phyloP scores from a whole-genome alignment of 345 rosid genomes.

The Eutrema yunnanense region DNA sequence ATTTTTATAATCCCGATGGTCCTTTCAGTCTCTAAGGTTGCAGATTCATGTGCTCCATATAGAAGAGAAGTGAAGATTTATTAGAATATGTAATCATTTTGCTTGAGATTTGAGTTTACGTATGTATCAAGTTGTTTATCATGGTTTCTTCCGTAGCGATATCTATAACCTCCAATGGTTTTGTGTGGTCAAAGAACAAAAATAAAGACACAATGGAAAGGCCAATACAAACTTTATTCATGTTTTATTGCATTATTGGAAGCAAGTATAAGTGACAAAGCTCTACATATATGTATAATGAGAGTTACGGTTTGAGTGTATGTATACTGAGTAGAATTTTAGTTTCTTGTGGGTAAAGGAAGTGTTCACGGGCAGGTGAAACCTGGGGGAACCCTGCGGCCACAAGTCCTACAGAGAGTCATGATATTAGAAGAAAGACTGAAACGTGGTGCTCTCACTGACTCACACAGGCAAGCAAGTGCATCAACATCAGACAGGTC shows the following conservation, averaged over 20 bases:
- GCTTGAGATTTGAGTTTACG: background rate
- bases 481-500: conserved; percentile 8
- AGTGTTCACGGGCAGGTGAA: conserved; percentile 14
- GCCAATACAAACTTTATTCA: background rate
- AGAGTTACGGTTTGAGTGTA: background rate
- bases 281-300: background rate
- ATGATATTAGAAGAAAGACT: background rate
- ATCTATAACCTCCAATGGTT: background rate
- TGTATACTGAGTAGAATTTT: background rate
- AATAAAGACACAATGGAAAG: background rate
- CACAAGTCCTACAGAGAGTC: background rate
- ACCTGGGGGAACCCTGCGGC: conserved; percentile 4
- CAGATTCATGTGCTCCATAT: background rate
- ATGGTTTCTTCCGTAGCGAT: background rate
- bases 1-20: background rate
- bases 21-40: background rate
- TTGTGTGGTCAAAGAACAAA: background rate
- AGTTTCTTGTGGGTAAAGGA: background rate
- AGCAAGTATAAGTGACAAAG: background rate
- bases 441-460: conserved; percentile 3
- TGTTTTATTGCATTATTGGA: background rate
- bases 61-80: background rate
- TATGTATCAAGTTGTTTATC: background rate
- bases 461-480: conserved; percentile 16
- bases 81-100: background rate